A percentile compares a stretch with the other conserved stretches of the same genome.
Evolutionary conservation across 768 basidiomycete species (phyloP).

Genomic region (Filobasidium floriforme): DNA sequence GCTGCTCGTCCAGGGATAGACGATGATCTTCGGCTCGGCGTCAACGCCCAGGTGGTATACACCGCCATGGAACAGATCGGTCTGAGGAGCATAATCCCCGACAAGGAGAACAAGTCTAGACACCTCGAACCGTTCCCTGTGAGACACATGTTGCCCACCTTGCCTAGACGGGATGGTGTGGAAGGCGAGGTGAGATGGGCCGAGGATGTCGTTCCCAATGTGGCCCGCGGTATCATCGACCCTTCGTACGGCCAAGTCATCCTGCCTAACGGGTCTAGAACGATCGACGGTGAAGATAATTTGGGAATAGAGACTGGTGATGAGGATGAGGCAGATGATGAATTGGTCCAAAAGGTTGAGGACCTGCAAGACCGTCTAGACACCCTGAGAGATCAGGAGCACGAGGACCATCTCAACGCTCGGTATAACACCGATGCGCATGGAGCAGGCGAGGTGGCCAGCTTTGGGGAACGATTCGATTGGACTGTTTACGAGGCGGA

Average conservation of each 20-base stretch:
- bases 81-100: neutral
- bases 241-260: neutral
- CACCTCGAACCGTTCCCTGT: conserved; percentile 3
- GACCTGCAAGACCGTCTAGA: conserved; percentile 10
- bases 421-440: neutral
- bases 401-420: neutral
- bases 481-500: conserved; percentile 7
- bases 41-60: neutral
- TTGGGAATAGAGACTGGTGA: neutral
- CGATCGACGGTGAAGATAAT: neutral
- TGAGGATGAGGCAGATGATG: neutral
- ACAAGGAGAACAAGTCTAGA: neutral
- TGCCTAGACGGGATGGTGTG: neutral
- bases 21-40: neutral
- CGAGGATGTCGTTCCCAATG: conserved; percentile 3
- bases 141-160: conserved; percentile 1
- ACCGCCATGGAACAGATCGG: conserved; percentile 5
- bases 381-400: neutral
- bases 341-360: neutral
- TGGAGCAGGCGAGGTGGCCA: neutral
- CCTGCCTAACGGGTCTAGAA: neutral
- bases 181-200: conserved; percentile 1
- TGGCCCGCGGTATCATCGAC: neutral
- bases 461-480: neutral
- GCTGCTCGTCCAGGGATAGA: neutral